A percentile compares a stretch with the other conserved stretches of the same genome.
phyloP scores from a whole-genome alignment of 108 stramenopile species.

The Parietichytrium sp. region DNA sequence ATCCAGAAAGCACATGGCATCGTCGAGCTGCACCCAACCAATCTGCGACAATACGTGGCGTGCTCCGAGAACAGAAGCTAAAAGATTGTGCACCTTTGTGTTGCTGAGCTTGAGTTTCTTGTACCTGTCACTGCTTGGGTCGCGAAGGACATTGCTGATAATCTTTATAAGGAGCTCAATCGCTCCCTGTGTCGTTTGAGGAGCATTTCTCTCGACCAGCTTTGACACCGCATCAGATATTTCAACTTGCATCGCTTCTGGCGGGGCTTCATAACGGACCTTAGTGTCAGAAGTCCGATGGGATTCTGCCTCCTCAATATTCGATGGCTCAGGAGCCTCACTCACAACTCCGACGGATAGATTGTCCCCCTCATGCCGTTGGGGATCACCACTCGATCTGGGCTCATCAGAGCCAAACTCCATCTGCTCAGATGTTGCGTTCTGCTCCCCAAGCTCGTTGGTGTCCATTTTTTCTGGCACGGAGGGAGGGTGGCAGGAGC shows the following conservation, averaged over 20 bases:
- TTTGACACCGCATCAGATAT: neutral
- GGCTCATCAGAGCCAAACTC: no score
- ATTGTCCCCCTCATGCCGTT: no score
- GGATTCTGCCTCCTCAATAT: neutral
- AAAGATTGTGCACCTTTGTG: neutral
- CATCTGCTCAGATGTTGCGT: no score
- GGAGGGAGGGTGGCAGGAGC: no score
- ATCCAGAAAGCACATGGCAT: no score
- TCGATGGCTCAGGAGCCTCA: neutral
- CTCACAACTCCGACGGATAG: no score
- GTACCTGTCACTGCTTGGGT: neutral
- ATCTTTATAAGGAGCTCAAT: neutral
- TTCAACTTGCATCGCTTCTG: neutral
- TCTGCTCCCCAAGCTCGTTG: no score
- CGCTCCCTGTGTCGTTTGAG: neutral
- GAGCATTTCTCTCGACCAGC: slow-evolving; percentile 5
- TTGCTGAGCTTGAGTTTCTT: neutral
- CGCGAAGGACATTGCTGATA: neutral
- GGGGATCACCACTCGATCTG: no score
- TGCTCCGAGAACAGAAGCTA: neutral
- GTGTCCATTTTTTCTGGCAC: no score
- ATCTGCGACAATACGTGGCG: neutral
- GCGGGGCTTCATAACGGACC: neutral
- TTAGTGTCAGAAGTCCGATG: neutral
- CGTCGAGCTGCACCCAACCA: neutral